A percentile compares a stretch with the other conserved stretches of the same genome.
These are phyloP conservation scores for Aspergillus pseudoterreus DNA, from an alignment of 2,329 filamentous ascomycete species.

Conservation along the genomic window DNA sequence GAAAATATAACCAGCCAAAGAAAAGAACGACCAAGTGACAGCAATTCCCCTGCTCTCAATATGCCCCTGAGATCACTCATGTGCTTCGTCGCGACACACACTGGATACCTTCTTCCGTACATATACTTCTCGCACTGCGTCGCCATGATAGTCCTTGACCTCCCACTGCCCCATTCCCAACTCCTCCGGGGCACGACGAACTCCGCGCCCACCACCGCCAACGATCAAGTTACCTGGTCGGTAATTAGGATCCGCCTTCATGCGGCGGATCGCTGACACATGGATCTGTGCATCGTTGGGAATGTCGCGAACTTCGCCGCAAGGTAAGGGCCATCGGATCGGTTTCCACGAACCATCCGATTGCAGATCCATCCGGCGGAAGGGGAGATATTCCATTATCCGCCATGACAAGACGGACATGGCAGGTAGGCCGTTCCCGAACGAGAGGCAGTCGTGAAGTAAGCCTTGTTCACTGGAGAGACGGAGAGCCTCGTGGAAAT, in stretches of 20 bases:
- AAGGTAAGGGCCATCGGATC: conserved; percentile 74
- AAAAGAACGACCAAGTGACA: background rate
- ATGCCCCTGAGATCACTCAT: conserved; percentile 4
- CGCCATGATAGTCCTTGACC: conserved; percentile 60
- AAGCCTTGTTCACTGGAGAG: conserved; percentile 50
- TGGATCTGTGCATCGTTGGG: conserved; percentile 68
- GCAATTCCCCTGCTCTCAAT: background rate
- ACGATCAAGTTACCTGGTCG: conserved; percentile 76
- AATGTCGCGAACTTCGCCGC: conserved; percentile 74
- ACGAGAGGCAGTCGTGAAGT: conserved; percentile 70
- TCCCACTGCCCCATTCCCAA: conserved; percentile 71
- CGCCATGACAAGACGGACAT: conserved; percentile 66
- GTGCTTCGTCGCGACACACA: conserved; percentile 25
- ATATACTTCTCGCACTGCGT: conserved; percentile 67
- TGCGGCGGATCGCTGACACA: conserved; percentile 68
- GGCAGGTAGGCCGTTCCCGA: conserved; percentile 55
- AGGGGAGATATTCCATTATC: conserved; percentile 77
- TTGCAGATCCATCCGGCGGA: conserved; percentile 74
- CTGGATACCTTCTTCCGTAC: conserved; percentile 41
- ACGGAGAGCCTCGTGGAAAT: conserved; percentile 59
- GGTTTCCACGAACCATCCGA: conserved; percentile 72
- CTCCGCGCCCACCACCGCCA: conserved; percentile 71
- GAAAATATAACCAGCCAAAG: background rate
- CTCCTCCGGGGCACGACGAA: conserved; percentile 56
- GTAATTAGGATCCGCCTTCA: conserved; percentile 62